Evolutionary conservation across 2,329 filamentous ascomycete genomes (phyloP).

Genomic region (Trichoderma sp.): DNA sequence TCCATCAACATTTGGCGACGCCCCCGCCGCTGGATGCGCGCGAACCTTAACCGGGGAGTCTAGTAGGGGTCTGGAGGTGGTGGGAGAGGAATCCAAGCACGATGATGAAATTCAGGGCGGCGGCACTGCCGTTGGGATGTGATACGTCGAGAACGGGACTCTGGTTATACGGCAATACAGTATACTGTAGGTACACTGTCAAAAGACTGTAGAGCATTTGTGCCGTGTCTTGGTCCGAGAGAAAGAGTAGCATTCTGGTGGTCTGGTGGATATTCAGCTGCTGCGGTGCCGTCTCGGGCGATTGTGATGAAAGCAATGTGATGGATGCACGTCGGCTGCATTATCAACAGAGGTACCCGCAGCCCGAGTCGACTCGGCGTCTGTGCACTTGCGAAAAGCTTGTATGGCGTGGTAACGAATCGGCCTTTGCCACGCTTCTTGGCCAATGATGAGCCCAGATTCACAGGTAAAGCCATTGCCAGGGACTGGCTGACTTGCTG

Average conservation of each 20-base stretch:
- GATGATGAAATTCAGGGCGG: neutral
- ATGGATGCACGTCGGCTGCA: neutral
- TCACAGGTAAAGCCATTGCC: neutral
- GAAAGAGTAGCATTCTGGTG: neutral
- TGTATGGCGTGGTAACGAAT: neutral
- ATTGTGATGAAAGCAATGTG: neutral
- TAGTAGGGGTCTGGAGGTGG: constrained; percentile 3
- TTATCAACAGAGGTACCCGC: neutral
- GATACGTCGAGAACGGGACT: neutral
- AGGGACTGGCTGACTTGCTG: neutral
- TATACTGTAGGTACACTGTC: too few relatives aligned
- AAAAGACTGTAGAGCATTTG: neutral
- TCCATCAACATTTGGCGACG: neutral
- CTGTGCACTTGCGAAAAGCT: neutral
- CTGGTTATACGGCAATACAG: too few relatives aligned
- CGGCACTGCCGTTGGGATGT: neutral
- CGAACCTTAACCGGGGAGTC: constrained; percentile 5
- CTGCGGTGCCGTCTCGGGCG: neutral
- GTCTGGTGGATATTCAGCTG: neutral
- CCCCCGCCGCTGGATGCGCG: neutral
- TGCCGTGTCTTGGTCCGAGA: too few relatives aligned
- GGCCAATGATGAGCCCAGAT: neutral
- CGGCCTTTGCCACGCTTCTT: neutral
- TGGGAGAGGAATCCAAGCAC: neutral
- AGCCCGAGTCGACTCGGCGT: neutral